phyloP scores from a whole-genome alignment of 352 stramenopile species.

The Globisporangium ultimum region DNA sequence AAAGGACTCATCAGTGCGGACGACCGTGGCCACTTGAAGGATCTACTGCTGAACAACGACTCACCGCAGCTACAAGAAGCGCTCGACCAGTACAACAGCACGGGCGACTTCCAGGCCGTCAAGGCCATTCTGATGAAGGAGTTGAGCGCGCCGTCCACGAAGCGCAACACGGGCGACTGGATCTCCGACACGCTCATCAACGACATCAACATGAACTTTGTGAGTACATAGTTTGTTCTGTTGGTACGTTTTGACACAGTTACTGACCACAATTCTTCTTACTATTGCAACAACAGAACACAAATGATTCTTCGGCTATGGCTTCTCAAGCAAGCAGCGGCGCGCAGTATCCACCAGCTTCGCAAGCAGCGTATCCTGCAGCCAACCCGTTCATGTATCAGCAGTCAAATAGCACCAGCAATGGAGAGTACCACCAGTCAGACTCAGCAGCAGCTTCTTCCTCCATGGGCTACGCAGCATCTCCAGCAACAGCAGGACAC shows the following conservation, averaged over 20 bases:
- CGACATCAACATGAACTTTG: constrained; percentile 65
- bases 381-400: constrained; percentile 35
- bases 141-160: constrained; percentile 56
- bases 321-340: neutral
- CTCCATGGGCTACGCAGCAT: constrained; percentile 25
- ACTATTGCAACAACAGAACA: constrained; percentile 6
- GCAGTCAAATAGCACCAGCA: constrained; percentile 4
- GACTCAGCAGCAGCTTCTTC: constrained; percentile 3
- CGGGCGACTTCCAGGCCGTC: constrained; percentile 70
- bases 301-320: constrained; percentile 1
- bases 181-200: constrained; percentile 75
- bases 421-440: too few species aligned
- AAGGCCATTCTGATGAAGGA: constrained; percentile 67
- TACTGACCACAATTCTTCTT: neutral
- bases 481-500: constrained; percentile 10
- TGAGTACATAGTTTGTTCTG: constrained; percentile 12
- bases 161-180: constrained; percentile 73
- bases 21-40: constrained; percentile 68
- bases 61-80: constrained; percentile 70
- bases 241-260: neutral
- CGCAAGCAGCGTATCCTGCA: neutral
- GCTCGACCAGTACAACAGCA: constrained; percentile 74
- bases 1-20: constrained; percentile 71
- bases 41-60: constrained; percentile 78
- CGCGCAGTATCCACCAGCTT: neutral